Percentiles rank a stretch among this genome's conserved stretches.
Evolutionary conservation across 2,329 filamentous ascomycete species (phyloP).

Genomic region (Cytospora chrysosperma): DNA sequence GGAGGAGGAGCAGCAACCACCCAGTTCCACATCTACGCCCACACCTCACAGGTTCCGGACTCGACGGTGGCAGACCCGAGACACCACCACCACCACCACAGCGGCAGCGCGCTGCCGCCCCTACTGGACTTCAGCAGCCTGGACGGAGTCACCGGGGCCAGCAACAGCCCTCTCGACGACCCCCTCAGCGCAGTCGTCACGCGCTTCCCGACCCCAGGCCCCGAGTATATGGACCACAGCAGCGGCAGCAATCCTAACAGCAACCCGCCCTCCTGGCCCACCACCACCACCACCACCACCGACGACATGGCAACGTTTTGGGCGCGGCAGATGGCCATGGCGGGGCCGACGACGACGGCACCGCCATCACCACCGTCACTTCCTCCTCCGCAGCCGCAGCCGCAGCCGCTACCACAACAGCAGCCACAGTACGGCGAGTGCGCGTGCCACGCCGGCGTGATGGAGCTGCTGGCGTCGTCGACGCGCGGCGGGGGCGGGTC

Average conservation of each 20-base stretch:
- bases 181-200: slow-evolving; percentile 4
- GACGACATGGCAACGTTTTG: slow-evolving; percentile 1
- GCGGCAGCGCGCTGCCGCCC: too few species aligned
- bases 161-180: not conserved
- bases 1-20: too few species aligned
- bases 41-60: not conserved
- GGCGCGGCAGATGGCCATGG: not conserved
- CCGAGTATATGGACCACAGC: not conserved
- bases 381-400: too few species aligned
- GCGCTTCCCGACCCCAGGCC: not conserved
- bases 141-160: not conserved
- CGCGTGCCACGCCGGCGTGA: slow-evolving; percentile 7
- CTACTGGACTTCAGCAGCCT: slow-evolving; percentile 4
- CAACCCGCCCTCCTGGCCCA: not conserved
- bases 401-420: too few species aligned
- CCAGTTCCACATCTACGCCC: not conserved
- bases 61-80: not conserved
- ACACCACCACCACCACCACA: not conserved
- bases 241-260: not conserved
- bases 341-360: not conserved
- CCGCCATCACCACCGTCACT: not conserved
- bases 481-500: not conserved
- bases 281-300: not conserved
- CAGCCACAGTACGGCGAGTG: not conserved
- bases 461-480: not conserved